Base-by-base conservation (phyloP, 2,329 filamentous ascomycete genomes). In the Cercospora zeae-maydis region DNA sequence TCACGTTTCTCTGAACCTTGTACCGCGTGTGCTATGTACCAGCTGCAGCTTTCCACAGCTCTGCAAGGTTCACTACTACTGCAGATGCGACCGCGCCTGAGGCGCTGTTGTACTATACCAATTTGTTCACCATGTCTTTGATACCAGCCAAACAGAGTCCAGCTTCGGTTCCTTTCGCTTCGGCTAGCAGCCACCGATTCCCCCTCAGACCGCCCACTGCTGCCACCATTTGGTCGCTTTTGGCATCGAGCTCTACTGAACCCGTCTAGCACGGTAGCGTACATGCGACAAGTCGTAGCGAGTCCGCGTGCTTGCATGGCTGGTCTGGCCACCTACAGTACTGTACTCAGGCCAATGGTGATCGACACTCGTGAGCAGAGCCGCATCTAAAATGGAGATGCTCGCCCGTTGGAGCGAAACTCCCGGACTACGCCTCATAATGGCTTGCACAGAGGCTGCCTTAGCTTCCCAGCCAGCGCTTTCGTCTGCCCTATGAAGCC, bases 31-130 rank as follows among this genome's bases (percentile, higher is more conserved):
- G 6, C 24, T 3, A 6, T 27, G 24, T 59, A 42, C 45, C 27
- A 64, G 61, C 63, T 62, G 61, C 62, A 54, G 59, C 65, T 49
- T 27, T 49, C 13, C 8, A 54, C 58, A 61, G 57, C 56, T 56
- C 30, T 55, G 33, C 42, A 61, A 62, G 52, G 49, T 67, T 64
- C 58, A 60, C 16, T 61, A 36, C 57, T 59, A 39, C 54, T 56
- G 66, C 66, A 66, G 59, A 63, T 24, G 45, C 61, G 51, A 65
- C 13, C 45, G 61, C 59, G 53, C 62, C 63, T 63, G 66, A 63
- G 66, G 66, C 66, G 63, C 58, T 63, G 60, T 68, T 63, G 60
- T 68, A 63, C 66, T 61, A 64, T 68, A 66, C 58, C 64, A 57
- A 63, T 31, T 59, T 37, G 31, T 36, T 34, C 19, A 37, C 36